Evolutionary conservation across 352 stramenopile species (phyloP).

Genomic region (Plasmopara muralis): DNA sequence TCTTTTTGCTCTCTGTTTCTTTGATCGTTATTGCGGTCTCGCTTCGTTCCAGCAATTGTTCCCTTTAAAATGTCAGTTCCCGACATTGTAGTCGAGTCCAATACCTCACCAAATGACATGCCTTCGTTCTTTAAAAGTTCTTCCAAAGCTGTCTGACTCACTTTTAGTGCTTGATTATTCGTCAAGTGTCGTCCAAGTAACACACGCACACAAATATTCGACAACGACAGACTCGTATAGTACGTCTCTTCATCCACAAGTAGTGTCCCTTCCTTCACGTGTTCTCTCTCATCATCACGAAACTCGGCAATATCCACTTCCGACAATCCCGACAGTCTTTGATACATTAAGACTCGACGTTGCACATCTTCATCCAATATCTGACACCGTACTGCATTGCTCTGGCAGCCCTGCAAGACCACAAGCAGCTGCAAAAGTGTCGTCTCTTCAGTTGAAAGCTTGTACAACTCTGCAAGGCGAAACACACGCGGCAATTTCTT

Average conservation of each 20-base stretch:
- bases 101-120: constrained; percentile 49
- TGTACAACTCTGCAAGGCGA: constrained; percentile 69
- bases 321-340: constrained; percentile 71
- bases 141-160: constrained; percentile 80
- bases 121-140: constrained; percentile 69
- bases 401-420: constrained; percentile 79
- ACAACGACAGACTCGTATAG: constrained; percentile 63
- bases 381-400: constrained; percentile 75
- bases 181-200: constrained; percentile 66
- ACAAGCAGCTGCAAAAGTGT: constrained; percentile 78
- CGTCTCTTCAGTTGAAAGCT: constrained; percentile 61
- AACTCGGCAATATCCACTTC: constrained; percentile 85
- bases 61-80: constrained; percentile 1
- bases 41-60: constrained; percentile 16
- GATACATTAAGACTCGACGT: constrained; percentile 64
- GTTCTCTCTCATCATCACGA: constrained; percentile 72
- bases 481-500: constrained; percentile 55
- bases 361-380: constrained; percentile 80
- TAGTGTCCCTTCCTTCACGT: constrained; percentile 84
- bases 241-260: constrained; percentile 82
- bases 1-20: constrained; percentile 14
- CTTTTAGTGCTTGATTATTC: constrained; percentile 77
- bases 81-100: constrained; percentile 30
- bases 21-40: constrained; percentile 18
- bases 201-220: constrained; percentile 77